A percentile compares a stretch with the other conserved stretches of the same genome.
Conservation (phyloP, 345 rosid genomes). For the Aquilaria sinensis region DNA sequence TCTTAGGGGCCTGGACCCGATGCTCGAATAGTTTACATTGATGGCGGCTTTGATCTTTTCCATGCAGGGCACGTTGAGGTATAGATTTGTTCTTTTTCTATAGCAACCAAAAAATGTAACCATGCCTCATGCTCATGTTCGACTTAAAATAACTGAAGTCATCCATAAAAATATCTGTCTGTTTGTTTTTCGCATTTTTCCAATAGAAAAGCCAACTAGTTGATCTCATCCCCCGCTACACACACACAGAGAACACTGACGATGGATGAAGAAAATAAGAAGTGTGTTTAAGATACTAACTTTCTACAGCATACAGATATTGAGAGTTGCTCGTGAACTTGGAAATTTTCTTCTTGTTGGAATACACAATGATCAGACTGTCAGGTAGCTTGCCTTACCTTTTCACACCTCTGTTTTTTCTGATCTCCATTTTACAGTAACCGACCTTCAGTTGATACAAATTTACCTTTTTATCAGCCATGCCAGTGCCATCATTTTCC, state of each 20-base stretch:
- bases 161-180: too few relatives aligned
- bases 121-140: too few relatives aligned
- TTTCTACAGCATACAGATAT: conserved; percentile 28
- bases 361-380: conserved; percentile 57
- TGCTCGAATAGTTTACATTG: conserved; percentile 65
- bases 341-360: conserved; percentile 86
- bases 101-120: too few relatives aligned
- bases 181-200: too few relatives aligned
- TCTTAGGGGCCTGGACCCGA: conserved; percentile 63
- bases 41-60: conserved; percentile 80
- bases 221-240: too few relatives aligned
- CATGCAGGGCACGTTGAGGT: conserved; percentile 92
- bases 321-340: conserved; percentile 60
- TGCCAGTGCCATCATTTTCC: background rate
- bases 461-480: too few relatives aligned
- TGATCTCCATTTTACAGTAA: background rate
- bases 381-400: conserved; percentile 33
- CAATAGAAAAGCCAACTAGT: too few relatives aligned
- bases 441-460: background rate
- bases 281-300: background rate
- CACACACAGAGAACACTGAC: too few relatives aligned
- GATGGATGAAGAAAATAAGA: background rate
- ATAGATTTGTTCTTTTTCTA: conserved; percentile 2
- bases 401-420: background rate
- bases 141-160: too few relatives aligned